Base-by-base conservation (phyloP, 192 early-diverging fungal species). In the Glomus cerebriforme region DNA sequence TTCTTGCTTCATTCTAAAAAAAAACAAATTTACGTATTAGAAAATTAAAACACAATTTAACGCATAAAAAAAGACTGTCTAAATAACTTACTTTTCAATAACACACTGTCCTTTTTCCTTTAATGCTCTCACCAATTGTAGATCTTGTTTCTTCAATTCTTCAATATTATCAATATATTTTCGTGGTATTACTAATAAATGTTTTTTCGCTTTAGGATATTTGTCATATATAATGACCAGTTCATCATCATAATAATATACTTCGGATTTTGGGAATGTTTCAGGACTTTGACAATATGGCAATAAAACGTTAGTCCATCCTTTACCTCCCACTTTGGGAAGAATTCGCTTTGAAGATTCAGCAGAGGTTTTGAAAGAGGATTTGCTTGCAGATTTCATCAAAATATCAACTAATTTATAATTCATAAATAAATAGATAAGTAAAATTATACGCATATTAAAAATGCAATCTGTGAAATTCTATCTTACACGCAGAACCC, bases 151-250 rank as follows among this genome's bases (percentile, higher is more conserved):
- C 17, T 73, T 78, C 45, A 88, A 68, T 19, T 79, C 59, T 15
- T 79, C 75, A 26, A 89, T 73, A 19, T 79, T 80, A 45, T 87
- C 82, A 72, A 84, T 83, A 9, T 58, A 43, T 4, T 64, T 15
- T 54, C 89, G 84, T 66, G 91, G 89, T 22, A 92, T 77, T 29
- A 89, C 82, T 26, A 92, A 83, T 59, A 87, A 32, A 68, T 74
- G 70, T 47, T 49, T 43, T 68, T 63, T 63, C 71, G 78, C 84
- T 82, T 90, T 90, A 17, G 90, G 87, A 79, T 81, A 92, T 49
- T 82, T 84, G 73, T 92, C 91, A 39, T 47, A 73, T 24, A 91
- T 80, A 17, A 89, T 82, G 5, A 92, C 84, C 60, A 84, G 32
- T 0, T 86, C 77, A 24, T 77, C 76, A 31, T 88, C 84, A 39